Base-by-base conservation (phyloP, 169 alveolate genomes). In the Cyclospora cayetanensis region DNA sequence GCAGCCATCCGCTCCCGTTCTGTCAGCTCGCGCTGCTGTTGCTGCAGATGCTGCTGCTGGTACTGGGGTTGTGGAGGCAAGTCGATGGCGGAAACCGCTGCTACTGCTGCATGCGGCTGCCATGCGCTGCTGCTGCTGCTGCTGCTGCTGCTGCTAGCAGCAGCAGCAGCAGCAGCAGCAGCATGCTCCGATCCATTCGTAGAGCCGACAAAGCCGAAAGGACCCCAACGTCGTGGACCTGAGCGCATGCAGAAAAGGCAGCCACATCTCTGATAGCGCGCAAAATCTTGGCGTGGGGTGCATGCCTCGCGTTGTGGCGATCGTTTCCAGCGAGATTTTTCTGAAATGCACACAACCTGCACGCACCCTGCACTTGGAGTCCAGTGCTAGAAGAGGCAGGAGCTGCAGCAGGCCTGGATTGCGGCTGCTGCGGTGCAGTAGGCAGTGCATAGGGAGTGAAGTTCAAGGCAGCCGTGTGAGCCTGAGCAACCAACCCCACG, bases 1-100 rank as follows among this genome's bases (percentile, higher is more conserved):
- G 84, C 91, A 3, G 91, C 91, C 84, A 65, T 85, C 52, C 72
- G 70, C 83, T 85, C 91, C 76, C 72, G 22, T 39, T 76, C 86
- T 11, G 86, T 76, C n/a, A 76, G 22, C 20, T 29, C 77, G 29
- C 77, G 77, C 72, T 60, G 72, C 72, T 60, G 72, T 29, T 60
- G 72, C 72, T 60, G 72, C 42, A 27, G 77, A 37, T 65, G 77
- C 77, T 65, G 77, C 77, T 65, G 77, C 77, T 65, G 77, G 52
- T 39, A 25, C 55, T 72, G 84, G 22, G 79, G 79, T 18, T 66
- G 79, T 42, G 79, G 79, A 34, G 84, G 84, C 34, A 72, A 35
- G 31, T 72, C 37, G 5, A 41, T 72, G 2, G 63, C 84, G 3
- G 84, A 11, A 25, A 72, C 84, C 4, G 84, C 84, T 2, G 31